Conservation (phyloP, 2,329 filamentous ascomycete genomes). For the Pseudogymnoascus sp. region DNA sequence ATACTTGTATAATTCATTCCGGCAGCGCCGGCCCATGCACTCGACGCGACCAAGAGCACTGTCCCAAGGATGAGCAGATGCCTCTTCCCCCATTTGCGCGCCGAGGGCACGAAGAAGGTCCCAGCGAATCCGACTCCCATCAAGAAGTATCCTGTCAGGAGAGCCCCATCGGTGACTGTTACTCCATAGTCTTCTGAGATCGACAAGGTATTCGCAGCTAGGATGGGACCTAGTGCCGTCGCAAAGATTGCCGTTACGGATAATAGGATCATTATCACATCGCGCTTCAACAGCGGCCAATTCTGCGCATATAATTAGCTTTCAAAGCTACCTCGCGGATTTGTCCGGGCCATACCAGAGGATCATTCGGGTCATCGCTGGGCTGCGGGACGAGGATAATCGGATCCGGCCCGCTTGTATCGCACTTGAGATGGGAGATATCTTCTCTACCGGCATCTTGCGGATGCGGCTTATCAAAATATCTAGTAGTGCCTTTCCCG, state of each 20-base stretch:
- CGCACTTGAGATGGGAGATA: constrained; percentile 57
- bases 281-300: constrained; percentile 82
- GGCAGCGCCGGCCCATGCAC: constrained; percentile 68
- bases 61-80: constrained; percentile 78
- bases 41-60: constrained; percentile 63
- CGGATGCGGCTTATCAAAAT: constrained; percentile 52
- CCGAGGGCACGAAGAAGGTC: constrained; percentile 78
- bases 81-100: constrained; percentile 85
- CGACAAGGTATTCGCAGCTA: constrained; percentile 80
- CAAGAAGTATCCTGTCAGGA: constrained; percentile 81
- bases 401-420: constrained; percentile 54
- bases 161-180: constrained; percentile 66
- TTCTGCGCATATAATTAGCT: constrained; percentile 40
- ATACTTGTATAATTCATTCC: constrained; percentile 62
- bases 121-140: constrained; percentile 75
- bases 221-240: constrained; percentile 73
- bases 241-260: constrained; percentile 77
- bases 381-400: constrained; percentile 87
- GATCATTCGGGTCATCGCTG: constrained; percentile 84
- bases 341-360: constrained; percentile 45
- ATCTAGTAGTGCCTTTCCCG: constrained; percentile 49
- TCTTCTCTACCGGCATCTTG: constrained; percentile 32
- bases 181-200: constrained; percentile 58
- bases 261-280: constrained; percentile 69
- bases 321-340: not conserved